Conservation (phyloP, 2,329 filamentous ascomycete species). For the Botryotinia narcissicola region DNA sequence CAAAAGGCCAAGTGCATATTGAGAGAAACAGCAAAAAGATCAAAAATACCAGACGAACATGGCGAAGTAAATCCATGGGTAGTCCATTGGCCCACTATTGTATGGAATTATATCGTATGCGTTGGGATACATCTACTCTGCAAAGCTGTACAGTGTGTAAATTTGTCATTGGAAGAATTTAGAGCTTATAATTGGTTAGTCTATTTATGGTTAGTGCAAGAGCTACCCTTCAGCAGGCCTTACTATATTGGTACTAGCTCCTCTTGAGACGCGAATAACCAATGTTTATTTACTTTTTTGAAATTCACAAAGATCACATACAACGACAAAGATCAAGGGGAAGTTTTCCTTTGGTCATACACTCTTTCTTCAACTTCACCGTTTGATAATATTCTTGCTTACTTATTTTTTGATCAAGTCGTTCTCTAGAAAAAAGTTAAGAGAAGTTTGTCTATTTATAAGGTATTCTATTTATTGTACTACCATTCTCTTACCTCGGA, state of each 20-base stretch:
- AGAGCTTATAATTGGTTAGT: neutral
- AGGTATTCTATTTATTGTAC: constrained; percentile 14
- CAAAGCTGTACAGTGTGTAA: neutral
- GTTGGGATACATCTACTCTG: neutral
- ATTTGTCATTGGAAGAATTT: neutral
- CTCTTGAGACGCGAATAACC: neutral
- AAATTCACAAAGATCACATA: neutral
- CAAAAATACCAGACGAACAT: constrained; percentile 10
- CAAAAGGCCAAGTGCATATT: constrained; percentile 1
- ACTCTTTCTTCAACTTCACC: constrained; percentile 11
- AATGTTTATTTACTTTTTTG: constrained; percentile 17
- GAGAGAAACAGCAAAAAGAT: constrained; percentile 1
- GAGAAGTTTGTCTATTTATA: neutral
- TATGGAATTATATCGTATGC: neutral
- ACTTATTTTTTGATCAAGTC: neutral
- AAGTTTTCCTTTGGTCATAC: constrained; percentile 8
- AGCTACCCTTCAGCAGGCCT: neutral
- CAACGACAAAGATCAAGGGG: neutral
- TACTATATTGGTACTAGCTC: constrained; percentile 4
- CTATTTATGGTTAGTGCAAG: neutral
- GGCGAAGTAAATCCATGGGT: neutral
- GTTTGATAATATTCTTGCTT: neutral
- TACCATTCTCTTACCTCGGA: constrained; percentile 10
- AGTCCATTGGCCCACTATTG: neutral
- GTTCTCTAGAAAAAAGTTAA: neutral